phyloP scores from a whole-genome alignment of 2,329 filamentous ascomycete species.

The Colletotrichum coccodes region DNA sequence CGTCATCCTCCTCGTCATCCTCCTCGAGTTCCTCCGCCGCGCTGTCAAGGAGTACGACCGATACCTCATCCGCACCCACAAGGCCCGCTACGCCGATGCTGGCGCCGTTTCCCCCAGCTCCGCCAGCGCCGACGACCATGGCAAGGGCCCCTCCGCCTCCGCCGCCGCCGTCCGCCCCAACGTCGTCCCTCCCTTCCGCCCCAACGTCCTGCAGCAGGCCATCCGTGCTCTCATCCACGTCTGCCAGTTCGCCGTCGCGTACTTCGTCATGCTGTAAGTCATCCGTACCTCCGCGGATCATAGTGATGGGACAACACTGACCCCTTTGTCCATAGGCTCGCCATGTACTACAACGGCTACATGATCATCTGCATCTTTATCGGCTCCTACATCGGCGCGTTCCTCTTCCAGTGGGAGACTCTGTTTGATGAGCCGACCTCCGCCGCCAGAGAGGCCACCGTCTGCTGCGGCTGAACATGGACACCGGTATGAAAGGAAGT shows the following conservation, averaged over 20 bases:
- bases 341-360: slow-evolving; percentile 75
- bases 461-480: slow-evolving; percentile 50
- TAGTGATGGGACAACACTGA: slow-evolving; percentile 1
- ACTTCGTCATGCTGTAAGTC: slow-evolving; percentile 77
- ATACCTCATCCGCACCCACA: slow-evolving; percentile 65
- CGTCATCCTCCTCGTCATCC: slow-evolving; percentile 77
- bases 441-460: slow-evolving; percentile 48
- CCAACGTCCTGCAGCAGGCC: slow-evolving; percentile 72
- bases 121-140: slow-evolving; percentile 4
- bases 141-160: neutral
- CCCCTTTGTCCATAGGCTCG: slow-evolving; percentile 43
- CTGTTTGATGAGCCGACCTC: slow-evolving; percentile 47
- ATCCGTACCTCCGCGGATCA: neutral
- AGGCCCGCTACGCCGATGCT: slow-evolving; percentile 36
- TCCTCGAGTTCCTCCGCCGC: slow-evolving; percentile 78
- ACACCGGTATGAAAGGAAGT: neutral
- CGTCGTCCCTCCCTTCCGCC: slow-evolving; percentile 55
- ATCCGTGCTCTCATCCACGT: slow-evolving; percentile 75
- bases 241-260: slow-evolving; percentile 78
- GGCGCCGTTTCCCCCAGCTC: slow-evolving; percentile 29
- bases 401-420: slow-evolving; percentile 78
- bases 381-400: slow-evolving; percentile 77
- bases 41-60: slow-evolving; percentile 78
- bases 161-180: neutral
- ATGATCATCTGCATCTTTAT: slow-evolving; percentile 85